Percentiles rank a stretch among this genome's conserved stretches.
These are phyloP conservation scores for Gymnopus androsaceus DNA, from an alignment of 1,284 basidiomycete species.

Conservation along the genomic window DNA sequence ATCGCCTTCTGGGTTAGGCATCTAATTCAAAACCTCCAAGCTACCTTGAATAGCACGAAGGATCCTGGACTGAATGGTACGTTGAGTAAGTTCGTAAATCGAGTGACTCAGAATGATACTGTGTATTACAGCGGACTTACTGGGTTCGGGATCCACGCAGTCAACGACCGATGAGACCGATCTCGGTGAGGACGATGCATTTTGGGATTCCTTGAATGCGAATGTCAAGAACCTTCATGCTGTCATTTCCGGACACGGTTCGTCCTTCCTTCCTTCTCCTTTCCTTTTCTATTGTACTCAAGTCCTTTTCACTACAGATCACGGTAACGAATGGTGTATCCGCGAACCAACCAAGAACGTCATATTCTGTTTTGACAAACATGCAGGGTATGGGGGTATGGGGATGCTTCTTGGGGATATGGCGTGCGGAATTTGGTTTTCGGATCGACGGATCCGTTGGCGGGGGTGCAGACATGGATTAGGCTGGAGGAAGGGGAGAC, in stretches of 20 bases:
- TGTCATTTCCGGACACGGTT: constrained; percentile 69
- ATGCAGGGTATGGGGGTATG: constrained; percentile 55
- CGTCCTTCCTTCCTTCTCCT: constrained; percentile 15
- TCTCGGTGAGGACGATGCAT: constrained; percentile 50
- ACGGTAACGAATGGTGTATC: constrained; percentile 74
- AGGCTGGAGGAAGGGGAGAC: constrained; percentile 54
- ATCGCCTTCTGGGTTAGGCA: no score
- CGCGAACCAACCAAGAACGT: constrained; percentile 60
- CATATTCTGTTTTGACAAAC: constrained; percentile 73
- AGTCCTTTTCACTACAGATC: constrained; percentile 42
- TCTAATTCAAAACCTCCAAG: constrained; percentile 52
- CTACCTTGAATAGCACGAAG: constrained; percentile 44
- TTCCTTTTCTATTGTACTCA: not conserved
- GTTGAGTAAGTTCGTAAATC: not conserved
- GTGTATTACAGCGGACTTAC: constrained; percentile 46
- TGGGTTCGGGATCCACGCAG: constrained; percentile 62
- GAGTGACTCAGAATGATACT: not conserved
- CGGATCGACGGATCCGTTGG: constrained; percentile 43
- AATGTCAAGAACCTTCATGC: constrained; percentile 65
- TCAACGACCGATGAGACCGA: constrained; percentile 39
- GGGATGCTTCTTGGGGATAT: constrained; percentile 26
- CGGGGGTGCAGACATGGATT: constrained; percentile 61
- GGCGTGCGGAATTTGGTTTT: constrained; percentile 68
- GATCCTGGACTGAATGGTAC: constrained; percentile 67
- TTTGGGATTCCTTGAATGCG: constrained; percentile 62